Base-by-base conservation (phyloP, 2,329 filamentous ascomycete genomes). In the Penicillium sp. region DNA sequence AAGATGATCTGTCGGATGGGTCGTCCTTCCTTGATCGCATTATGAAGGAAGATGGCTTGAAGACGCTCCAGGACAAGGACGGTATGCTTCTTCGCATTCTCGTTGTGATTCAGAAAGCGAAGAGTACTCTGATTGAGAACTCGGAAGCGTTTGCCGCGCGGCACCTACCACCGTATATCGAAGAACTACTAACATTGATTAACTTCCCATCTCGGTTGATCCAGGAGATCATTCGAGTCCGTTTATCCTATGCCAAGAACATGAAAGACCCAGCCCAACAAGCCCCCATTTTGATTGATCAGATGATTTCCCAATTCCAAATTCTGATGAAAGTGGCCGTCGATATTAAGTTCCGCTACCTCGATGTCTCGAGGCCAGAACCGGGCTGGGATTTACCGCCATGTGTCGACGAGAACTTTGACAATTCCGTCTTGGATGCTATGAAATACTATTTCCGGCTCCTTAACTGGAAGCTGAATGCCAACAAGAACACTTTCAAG, bases 401-500 rank as follows among this genome's bases (percentile, higher is more conserved):
- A 9, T 97, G 92, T 74, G 95, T 99, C 61, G 94, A 97, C 69
- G 94, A 99, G 70, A 91, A 91, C 40, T 99, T 97, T 67, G 94
- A 97, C 70, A 84, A 88, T 33, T 90, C 95, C 17, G 90, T 97
- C 10, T 77, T 99, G 41, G 93, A 97, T 67, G 92, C 93, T 0
- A 80, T 99, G 64, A 95, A 93, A 72, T 97, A 96, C 73, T 99
- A 99, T 75, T 99, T 99, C 82, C 94, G 93, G 73, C 92, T 99
- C 84, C 80, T 99, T 42, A 97, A 97, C 70, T 97, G 92, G 91
- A 97, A 97, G 74, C 80, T 99, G 50, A 92, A 89, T 65, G 90
- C 91, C 53, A 97, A 97, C 79, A 97, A 97, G 73, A 99, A 97
- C 76, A 97, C 92, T 0, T 99, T 99, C 82, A 97, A 97, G 71